These are phyloP conservation scores for Sphagnum contortum DNA, from an alignment of 225 moss, liverwort and hornwort genomes.

Conservation along the genomic window DNA sequence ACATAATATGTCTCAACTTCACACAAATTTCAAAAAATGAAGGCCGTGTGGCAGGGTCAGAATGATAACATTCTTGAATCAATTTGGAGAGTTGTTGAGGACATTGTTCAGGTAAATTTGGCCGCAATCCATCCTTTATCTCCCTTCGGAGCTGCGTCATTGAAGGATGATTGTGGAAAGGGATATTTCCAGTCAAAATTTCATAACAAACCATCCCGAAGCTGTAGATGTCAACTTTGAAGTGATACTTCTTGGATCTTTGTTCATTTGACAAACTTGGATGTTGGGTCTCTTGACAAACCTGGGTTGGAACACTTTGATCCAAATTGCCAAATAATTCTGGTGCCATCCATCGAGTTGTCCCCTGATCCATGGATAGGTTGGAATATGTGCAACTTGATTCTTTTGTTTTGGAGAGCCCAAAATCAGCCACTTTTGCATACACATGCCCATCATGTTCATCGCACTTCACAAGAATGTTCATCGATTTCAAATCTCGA, in stretches of 20 bases:
- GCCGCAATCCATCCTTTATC: neutral
- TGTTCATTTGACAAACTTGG: too few relatives aligned
- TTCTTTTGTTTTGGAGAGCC: neutral
- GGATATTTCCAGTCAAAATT: constrained; percentile 3
- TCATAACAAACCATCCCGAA: constrained; percentile 6
- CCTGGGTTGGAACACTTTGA: too few relatives aligned
- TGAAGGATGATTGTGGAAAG: neutral
- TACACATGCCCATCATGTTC: neutral
- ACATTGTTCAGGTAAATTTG: constrained; percentile 2
- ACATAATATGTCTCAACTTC: neutral
- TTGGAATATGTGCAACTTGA: neutral
- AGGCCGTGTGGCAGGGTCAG: neutral
- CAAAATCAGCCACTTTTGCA: constrained; percentile 5
- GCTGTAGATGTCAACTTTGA: constrained; percentile 7
- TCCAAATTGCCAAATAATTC: neutral
- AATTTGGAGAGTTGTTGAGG: neutral
- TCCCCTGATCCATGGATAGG: constrained; percentile 1
- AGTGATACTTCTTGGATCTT: neutral
- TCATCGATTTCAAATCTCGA: neutral
- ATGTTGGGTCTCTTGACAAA: neutral
- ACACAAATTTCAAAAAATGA: constrained; percentile 1
- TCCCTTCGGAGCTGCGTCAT: neutral
- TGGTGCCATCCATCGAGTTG: constrained; percentile 9
- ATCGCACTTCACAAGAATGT: neutral
- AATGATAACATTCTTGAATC: constrained; percentile 3